Base-by-base conservation (phyloP, 225 moss, liverwort and hornwort genomes). In the Antitrichia curtipendula region DNA sequence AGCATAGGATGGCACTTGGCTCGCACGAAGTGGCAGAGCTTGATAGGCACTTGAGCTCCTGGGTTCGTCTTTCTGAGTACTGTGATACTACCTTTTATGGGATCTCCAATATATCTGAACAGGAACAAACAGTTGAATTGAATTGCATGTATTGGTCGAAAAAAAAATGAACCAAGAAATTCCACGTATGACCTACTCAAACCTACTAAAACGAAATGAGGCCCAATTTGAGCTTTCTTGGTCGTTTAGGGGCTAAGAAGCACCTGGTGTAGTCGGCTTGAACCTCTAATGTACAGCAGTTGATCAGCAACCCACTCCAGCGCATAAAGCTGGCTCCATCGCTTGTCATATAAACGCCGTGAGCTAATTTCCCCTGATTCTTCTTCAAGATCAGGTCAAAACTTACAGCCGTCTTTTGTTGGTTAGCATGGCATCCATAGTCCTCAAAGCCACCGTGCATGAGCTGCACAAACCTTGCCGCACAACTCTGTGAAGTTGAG, bases 251-350 rank as follows among this genome's bases (percentile, higher is more conserved):
- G 63, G 28, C 9, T 28, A 49, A 69, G 69, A 73, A 49, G 41
- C 57, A 98, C 98, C 98, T 99, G 83, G 97, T 97, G 74, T 99
- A 99, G 86, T 99, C 98, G 80, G 98, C 98, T 94, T 99, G 98
- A 88, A 99, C 94, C 76, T 99, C 98, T 84, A 99, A 82, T 21
- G 98, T 99, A 88, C 94, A 92, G 92, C 98, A 99, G 81, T 99
- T 99, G 88, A 99, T 89, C 40, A 99, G 93, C 86, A 99, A 93
- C 68, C 98, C 98, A 90, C 97, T 95, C 98, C 98, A 99, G 57
- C 95, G 94, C 92, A 99, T 97, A 86, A 97, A 99, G 86, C 94
- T 95, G 64, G 96, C 98, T 85, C 97, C 98, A 91, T 99, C 97
- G 78, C 94, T 94, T 80, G 93, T 99, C 89, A 88, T 86, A 65